These are phyloP conservation scores for Fimicolochytrium jonesii DNA, from an alignment of 192 early-diverging fungal species.

Conservation along the genomic window DNA sequence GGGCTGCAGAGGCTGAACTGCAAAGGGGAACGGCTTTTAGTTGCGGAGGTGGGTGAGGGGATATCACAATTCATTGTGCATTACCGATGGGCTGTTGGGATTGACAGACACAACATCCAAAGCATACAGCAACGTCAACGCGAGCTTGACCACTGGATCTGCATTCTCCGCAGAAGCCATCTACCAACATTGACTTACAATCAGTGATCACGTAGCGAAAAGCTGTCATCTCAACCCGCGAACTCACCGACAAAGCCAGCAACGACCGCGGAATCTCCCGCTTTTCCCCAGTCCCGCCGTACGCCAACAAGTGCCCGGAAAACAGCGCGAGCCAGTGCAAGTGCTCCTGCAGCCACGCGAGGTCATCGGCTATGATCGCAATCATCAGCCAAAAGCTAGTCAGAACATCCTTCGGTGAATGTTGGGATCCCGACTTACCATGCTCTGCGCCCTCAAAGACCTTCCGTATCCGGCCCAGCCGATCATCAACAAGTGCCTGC, in stretches of 20 bases:
- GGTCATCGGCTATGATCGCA: not conserved
- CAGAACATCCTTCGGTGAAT: too few species aligned
- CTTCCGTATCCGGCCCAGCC: conserved; percentile 39
- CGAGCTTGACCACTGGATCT: conserved; percentile 50
- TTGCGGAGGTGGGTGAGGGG: too few species aligned
- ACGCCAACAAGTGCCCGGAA: conserved; percentile 61
- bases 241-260: conserved; percentile 54
- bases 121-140: conserved; percentile 44
- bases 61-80: too few species aligned
- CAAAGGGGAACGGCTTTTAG: not conserved
- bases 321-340: conserved; percentile 74
- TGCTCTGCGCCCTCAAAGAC: conserved; percentile 43
- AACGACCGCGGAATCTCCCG: conserved; percentile 63
- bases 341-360: conserved; percentile 53
- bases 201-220: not conserved
- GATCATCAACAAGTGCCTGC: conserved; percentile 47
- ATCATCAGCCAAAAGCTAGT: conserved; percentile 21
- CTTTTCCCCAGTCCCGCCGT: conserved; percentile 63
- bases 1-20: conserved; percentile 66
- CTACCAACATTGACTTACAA: not conserved
- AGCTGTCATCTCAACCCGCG: too few species aligned
- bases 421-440: conserved; percentile 17
- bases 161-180: conserved; percentile 12
- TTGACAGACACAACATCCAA: conserved; percentile 53
- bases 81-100: conserved; percentile 23